These are phyloP conservation scores for Erigeron canadensis DNA, from an alignment of 129 eudicot species.

Conservation along the genomic window DNA sequence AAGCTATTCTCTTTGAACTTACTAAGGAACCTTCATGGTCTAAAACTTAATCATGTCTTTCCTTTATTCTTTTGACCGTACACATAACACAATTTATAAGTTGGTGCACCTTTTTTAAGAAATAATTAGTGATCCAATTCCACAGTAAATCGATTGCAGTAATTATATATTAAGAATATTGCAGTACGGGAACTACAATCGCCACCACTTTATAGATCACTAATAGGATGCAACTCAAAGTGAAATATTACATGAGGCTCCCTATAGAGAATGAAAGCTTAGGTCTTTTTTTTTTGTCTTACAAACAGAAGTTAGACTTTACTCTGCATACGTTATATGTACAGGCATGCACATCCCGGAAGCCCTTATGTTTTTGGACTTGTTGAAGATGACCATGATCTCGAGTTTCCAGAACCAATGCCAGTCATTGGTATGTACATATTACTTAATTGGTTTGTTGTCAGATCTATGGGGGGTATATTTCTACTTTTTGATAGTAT, in stretches of 20 bases:
- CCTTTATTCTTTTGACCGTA: background rate
- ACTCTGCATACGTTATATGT: conserved; percentile 15
- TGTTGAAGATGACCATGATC: conserved; percentile 77
- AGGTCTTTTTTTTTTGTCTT: background rate
- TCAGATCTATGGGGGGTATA: background rate
- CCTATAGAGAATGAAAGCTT: background rate
- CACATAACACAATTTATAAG: background rate
- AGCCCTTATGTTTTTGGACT: conserved; percentile 96
- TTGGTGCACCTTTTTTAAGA: background rate
- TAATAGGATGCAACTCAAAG: too few species aligned
- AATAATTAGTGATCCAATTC: background rate
- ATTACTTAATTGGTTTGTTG: conserved; percentile 12
- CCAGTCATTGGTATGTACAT: conserved; percentile 81
- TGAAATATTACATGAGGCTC: too few species aligned
- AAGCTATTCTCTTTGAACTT: conserved; percentile 5
- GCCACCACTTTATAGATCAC: too few species aligned
- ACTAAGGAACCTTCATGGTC: conserved; percentile 10
- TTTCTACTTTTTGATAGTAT: background rate
- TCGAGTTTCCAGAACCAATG: conserved; percentile 99
- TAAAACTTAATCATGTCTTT: background rate
- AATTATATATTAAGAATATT: too few species aligned
- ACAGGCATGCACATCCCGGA: conserved; percentile 98
- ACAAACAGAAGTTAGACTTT: background rate
- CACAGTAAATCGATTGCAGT: background rate
- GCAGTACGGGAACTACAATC: too few species aligned